These are phyloP conservation scores for Taiozyma sp. DNA, from an alignment of 1,139 yeast genomes.

Conservation along the genomic window DNA sequence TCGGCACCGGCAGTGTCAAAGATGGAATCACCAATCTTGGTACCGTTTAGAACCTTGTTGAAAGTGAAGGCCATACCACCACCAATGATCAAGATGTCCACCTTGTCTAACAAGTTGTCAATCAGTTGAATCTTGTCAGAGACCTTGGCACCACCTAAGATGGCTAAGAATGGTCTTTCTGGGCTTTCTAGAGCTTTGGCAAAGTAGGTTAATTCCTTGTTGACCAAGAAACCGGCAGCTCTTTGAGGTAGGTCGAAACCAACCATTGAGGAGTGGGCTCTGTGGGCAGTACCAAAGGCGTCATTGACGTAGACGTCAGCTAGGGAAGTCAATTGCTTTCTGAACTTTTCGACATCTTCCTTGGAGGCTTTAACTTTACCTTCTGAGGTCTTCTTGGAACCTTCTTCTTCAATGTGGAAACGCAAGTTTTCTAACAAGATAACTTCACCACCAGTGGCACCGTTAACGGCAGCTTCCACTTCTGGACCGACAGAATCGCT, in stretches of 20 bases:
- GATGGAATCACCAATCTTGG: conserved; percentile 84
- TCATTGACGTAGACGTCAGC: conserved; percentile 97
- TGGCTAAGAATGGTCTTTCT: conserved; percentile 94
- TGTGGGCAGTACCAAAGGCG: conserved; percentile 98
- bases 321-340: conserved; percentile 78
- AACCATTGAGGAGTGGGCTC: conserved; percentile 99
- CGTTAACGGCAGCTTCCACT: conserved; percentile 72
- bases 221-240: conserved; percentile 96
- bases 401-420: conserved; percentile 96
- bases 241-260: conserved; percentile 90
- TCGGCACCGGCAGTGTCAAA: conserved; percentile 91
- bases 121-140: conserved; percentile 96
- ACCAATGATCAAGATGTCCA: conserved; percentile 86
- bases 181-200: conserved; percentile 98
- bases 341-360: conserved; percentile 78
- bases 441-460: conserved; percentile 58
- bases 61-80: conserved; percentile 99
- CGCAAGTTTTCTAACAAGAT: conserved; percentile 92
- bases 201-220: conserved; percentile 92
- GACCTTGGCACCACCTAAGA: conserved; percentile 98
- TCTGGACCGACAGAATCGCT: conserved; percentile 85
- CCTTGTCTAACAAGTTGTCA: conserved; percentile 94
- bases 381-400: conserved; percentile 86
- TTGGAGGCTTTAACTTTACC: conserved; percentile 85
- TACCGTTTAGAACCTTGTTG: conserved; percentile 83